These are phyloP conservation scores for Fraxinus albicans DNA, from an alignment of 305 asterid species.

Conservation along the genomic window DNA sequence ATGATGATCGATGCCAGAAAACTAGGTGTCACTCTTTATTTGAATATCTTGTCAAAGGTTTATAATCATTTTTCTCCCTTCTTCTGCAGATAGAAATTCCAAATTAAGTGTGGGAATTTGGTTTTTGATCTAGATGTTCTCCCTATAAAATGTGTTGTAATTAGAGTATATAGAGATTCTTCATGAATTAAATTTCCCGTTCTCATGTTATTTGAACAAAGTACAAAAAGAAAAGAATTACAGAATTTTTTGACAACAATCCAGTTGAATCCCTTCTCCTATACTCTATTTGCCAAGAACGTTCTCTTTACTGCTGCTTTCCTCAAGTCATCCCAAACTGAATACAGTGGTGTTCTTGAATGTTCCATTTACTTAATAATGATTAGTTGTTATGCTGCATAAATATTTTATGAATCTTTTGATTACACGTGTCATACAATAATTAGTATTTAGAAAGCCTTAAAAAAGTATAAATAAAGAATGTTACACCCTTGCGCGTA, in stretches of 20 bases:
- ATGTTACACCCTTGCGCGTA: neutral
- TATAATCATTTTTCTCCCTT: neutral
- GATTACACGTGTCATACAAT: neutral
- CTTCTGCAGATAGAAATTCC: neutral
- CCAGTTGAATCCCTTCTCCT: neutral
- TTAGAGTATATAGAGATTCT: neutral
- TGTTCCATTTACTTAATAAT: neutral
- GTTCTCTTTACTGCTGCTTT: neutral
- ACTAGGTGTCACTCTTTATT: neutral
- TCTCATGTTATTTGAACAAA: neutral
- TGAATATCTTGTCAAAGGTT: neutral
- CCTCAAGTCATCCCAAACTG: neutral
- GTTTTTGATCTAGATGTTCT: conserved; percentile 2
- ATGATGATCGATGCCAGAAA: conserved; percentile 3
- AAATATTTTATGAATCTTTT: neutral
- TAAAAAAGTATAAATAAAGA: neutral
- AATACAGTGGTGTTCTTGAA: neutral
- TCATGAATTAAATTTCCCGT: neutral
- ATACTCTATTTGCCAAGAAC: neutral
- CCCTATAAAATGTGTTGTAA: neutral
- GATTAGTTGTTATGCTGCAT: neutral
- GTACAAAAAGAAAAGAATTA: neutral
- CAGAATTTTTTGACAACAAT: neutral
- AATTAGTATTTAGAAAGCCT: neutral
- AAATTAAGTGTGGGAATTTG: neutral